phyloP scores from a whole-genome alignment of 75 land plant species.

The Gnetum montanum region DNA sequence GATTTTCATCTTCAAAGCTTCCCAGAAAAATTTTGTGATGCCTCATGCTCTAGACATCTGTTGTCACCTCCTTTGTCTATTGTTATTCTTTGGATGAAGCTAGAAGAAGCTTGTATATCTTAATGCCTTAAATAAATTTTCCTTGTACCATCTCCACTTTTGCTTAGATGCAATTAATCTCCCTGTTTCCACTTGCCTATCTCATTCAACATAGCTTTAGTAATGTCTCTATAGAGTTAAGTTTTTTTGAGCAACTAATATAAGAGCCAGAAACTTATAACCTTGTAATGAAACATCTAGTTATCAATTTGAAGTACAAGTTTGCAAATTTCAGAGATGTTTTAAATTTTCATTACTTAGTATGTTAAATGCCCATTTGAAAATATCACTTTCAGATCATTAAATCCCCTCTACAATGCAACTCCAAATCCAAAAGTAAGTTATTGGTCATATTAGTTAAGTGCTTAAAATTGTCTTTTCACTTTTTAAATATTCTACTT shows the following conservation, averaged over 20 bases:
- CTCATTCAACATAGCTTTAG: conserved; percentile 63
- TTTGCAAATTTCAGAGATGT: conserved; percentile 35
- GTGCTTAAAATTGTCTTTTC: conserved; percentile 21
- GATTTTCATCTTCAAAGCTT: conserved; percentile 37
- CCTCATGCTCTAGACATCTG: conserved; percentile 31
- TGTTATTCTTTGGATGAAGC: conserved; percentile 6
- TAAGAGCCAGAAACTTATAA: conserved; percentile 52
- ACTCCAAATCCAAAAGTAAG: conserved; percentile 25
- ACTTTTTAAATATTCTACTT: conserved; percentile 14
- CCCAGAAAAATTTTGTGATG: conserved; percentile 62
- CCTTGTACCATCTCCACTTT: conserved; percentile 46
- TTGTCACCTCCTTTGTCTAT: conserved; percentile 21
- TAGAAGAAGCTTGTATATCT: conserved; percentile 49
- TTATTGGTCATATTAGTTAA: conserved; percentile 30
- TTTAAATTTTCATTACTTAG: conserved; percentile 40
- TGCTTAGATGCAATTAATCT: conserved; percentile 39
- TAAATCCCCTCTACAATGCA: conserved; percentile 23
- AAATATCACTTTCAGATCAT: conserved; percentile 48
- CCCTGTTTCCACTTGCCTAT: conserved; percentile 36
- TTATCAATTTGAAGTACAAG: conserved; percentile 23
- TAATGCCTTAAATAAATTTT: conserved; percentile 46
- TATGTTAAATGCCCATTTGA: conserved; percentile 37
- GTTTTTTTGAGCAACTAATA: conserved; percentile 41
- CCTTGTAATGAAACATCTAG: conserved; percentile 30
- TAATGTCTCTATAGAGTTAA: conserved; percentile 54